phyloP scores from a whole-genome alignment of 768 basidiomycete species.

The Amanita molliuscula region DNA sequence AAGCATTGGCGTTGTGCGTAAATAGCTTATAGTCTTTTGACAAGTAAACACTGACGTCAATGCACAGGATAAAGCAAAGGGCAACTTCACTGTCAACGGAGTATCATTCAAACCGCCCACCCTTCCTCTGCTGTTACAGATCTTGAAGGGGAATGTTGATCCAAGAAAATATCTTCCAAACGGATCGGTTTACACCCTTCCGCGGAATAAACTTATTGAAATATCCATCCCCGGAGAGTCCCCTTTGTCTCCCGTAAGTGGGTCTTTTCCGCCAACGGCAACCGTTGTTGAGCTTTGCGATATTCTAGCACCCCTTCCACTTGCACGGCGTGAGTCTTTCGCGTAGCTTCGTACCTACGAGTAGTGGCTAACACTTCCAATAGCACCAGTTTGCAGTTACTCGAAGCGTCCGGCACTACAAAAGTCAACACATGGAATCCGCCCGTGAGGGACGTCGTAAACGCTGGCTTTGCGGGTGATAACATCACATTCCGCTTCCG shows the following conservation, averaged over 20 bases:
- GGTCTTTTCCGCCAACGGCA: background rate
- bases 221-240: conserved; percentile 22
- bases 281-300: background rate
- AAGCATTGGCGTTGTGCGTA: background rate
- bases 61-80: background rate
- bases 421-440: conserved; percentile 37
- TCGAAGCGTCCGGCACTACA: conserved; percentile 22
- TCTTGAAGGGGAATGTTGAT: conserved; percentile 23
- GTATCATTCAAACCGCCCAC: conserved; percentile 17
- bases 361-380: conserved; percentile 9
- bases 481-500: conserved; percentile 41
- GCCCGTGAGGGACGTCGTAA: conserved; percentile 42
- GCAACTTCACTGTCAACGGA: conserved; percentile 15
- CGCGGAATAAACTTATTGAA: conserved; percentile 26
- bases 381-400: conserved; percentile 31
- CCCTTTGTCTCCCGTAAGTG: conserved; percentile 22
- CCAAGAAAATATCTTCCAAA: conserved; percentile 19
- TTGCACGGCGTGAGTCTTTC: conserved; percentile 25
- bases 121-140: conserved; percentile 29
- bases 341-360: background rate
- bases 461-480: conserved; percentile 15
- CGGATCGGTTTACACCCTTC: conserved; percentile 24
- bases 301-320: conserved; percentile 31
- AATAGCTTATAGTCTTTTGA: background rate
- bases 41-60: background rate